A percentile compares a stretch with the other conserved stretches of the same genome.
Conservation (phyloP, 2,329 filamentous ascomycete species). For the Chrysoporthe austroafricana region DNA sequence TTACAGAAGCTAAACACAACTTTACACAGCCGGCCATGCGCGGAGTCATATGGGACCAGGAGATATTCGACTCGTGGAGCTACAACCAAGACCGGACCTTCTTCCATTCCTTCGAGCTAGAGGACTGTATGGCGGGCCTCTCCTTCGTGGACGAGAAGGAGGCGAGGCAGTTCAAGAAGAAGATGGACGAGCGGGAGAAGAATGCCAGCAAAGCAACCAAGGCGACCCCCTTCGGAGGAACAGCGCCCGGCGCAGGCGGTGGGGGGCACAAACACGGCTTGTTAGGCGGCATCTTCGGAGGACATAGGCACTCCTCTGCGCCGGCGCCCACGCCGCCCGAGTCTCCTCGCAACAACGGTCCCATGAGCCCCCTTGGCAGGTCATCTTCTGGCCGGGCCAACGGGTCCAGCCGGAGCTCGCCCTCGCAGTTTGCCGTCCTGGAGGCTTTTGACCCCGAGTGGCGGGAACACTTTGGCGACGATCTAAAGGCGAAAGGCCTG, state of each 20-base stretch:
- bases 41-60: constrained; percentile 95
- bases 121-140: constrained; percentile 85
- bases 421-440: constrained; percentile 63
- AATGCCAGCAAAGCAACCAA: constrained; percentile 88
- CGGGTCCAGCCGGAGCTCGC: constrained; percentile 42
- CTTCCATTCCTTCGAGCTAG: constrained; percentile 96
- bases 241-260: constrained; percentile 41
- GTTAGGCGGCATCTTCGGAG: constrained; percentile 64
- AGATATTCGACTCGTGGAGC: constrained; percentile 91
- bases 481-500: constrained; percentile 64
- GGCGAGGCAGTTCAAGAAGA: constrained; percentile 95
- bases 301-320: constrained; percentile 63
- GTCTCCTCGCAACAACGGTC: constrained; percentile 46
- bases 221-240: constrained; percentile 73
- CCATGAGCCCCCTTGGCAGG: constrained; percentile 1
- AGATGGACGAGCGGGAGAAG: constrained; percentile 95
- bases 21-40: constrained; percentile 67
- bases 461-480: constrained; percentile 68
- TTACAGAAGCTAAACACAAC: constrained; percentile 24
- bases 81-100: constrained; percentile 98
- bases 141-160: constrained; percentile 98
- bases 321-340: constrained; percentile 56
- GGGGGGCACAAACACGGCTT: constrained; percentile 50
- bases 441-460: constrained; percentile 68
- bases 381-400: constrained; percentile 42